A percentile compares a stretch with the other conserved stretches of the same genome.
These are phyloP conservation scores for Nemania bipapillata DNA, from an alignment of 2,329 filamentous ascomycete genomes.

Conservation along the genomic window DNA sequence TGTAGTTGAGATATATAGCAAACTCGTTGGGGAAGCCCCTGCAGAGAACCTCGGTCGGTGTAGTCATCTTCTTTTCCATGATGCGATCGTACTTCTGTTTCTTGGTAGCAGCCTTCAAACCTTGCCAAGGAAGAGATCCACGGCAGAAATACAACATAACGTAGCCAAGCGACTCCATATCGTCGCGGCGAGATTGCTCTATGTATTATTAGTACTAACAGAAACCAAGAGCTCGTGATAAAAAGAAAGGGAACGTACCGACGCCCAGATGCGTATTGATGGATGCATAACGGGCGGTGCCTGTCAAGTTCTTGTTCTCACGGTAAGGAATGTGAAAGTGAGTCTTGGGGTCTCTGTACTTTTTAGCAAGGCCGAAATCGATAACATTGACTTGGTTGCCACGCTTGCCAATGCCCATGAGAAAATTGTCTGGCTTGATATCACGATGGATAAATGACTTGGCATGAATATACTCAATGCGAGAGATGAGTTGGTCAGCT, in stretches of 20 bases:
- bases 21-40: constrained; percentile 99
- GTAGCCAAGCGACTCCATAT: constrained; percentile 98
- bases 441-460: constrained; percentile 99
- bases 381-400: constrained; percentile 99
- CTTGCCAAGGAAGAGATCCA: constrained; percentile 98
- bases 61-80: constrained; percentile 99
- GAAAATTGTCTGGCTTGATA: constrained; percentile 99
- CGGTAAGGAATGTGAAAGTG: constrained; percentile 99
- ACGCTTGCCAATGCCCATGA: constrained; percentile 99
- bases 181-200: constrained; percentile 98
- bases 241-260: constrained; percentile 62
- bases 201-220: constrained; percentile 46
- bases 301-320: constrained; percentile 99
- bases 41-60: constrained; percentile 96
- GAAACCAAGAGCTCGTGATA: background rate
- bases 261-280: constrained; percentile 99
- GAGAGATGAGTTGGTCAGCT: constrained; percentile 97
- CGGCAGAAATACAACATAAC: constrained; percentile 99
- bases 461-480: constrained; percentile 99
- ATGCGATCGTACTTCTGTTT: constrained; percentile 99
- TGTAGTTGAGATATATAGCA: constrained; percentile 99
- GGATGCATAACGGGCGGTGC: constrained; percentile 96
- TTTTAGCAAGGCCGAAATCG: constrained; percentile 98
- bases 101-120: constrained; percentile 97
- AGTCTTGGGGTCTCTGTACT: constrained; percentile 99